These are phyloP conservation scores for Serendipita sp. DNA, from an alignment of 1,284 basidiomycete genomes.

Conservation along the genomic window DNA sequence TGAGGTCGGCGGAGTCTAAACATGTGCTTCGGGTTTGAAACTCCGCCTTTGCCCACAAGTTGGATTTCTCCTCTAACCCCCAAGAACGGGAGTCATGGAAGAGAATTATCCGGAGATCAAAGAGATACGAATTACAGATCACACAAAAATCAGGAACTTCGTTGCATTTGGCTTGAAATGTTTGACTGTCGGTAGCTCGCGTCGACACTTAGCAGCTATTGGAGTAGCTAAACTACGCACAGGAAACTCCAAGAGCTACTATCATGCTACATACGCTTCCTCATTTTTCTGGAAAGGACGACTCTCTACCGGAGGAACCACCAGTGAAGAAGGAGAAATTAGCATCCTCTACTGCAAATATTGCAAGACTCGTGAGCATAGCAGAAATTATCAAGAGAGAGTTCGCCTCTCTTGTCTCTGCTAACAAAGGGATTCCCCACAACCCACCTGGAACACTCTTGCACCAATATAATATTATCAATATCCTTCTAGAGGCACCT, in stretches of 20 bases:
- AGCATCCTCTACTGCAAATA: not conserved
- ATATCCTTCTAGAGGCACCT: not conserved
- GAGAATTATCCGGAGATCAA: not conserved
- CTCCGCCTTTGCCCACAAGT: not conserved
- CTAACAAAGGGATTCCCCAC: not conserved
- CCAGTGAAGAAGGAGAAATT: not conserved
- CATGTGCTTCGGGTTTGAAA: not conserved
- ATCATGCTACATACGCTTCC: slow-evolving; percentile 4
- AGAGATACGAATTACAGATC: not conserved
- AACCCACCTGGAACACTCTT: not conserved
- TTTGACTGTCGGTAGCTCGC: not conserved
- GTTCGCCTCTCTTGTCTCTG: not conserved
- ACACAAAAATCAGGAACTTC: not conserved
- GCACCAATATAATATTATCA: not conserved
- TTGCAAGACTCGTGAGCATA: not conserved
- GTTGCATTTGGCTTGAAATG: not conserved
- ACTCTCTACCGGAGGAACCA: not conserved
- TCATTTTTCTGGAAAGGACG: too few relatives aligned
- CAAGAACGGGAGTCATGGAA: not conserved
- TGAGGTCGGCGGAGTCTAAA: not conserved
- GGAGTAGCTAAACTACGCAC: not conserved
- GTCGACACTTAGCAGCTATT: not conserved
- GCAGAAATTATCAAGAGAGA: not conserved
- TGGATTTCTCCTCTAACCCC: not conserved
- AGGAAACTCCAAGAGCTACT: not conserved